Evolutionary conservation across 2,329 filamentous ascomycete genomes (phyloP).

Genomic region (Fusarium illudens): DNA sequence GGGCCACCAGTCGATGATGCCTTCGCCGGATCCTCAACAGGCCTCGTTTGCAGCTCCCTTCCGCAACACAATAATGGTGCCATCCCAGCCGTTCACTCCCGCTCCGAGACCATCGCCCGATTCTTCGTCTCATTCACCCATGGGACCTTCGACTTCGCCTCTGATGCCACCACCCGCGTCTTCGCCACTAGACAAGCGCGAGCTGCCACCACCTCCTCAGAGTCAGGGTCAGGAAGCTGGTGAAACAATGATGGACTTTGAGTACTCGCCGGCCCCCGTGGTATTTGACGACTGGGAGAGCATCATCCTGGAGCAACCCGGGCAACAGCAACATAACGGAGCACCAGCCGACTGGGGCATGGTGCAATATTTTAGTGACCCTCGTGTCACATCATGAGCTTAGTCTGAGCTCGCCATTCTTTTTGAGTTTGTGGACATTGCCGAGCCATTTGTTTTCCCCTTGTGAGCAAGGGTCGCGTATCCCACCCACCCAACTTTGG

Average conservation of each 20-base stretch:
- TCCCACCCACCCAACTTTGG: slow-evolving; percentile 12
- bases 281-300: slow-evolving; percentile 55
- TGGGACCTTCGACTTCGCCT: slow-evolving; percentile 46
- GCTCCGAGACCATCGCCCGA: slow-evolving; percentile 45
- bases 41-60: slow-evolving; percentile 44
- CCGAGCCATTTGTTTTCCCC: slow-evolving; percentile 26
- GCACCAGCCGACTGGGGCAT: slow-evolving; percentile 44
- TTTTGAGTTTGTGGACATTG: slow-evolving; percentile 31
- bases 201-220: slow-evolving; percentile 47
- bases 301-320: slow-evolving; percentile 47
- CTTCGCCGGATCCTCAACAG: slow-evolving; percentile 43
- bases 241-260: slow-evolving; percentile 54
- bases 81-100: slow-evolving; percentile 44
- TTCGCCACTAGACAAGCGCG: slow-evolving; percentile 48
- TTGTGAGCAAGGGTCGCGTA: slow-evolving; percentile 3
- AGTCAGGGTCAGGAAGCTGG: slow-evolving; percentile 31
- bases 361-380: slow-evolving; percentile 48
- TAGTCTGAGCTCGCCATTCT: slow-evolving; percentile 21
- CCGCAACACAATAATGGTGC: slow-evolving; percentile 46
- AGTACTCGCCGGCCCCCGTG: slow-evolving; percentile 51
- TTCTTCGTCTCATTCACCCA: slow-evolving; percentile 45
- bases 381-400: slow-evolving; percentile 44
- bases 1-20: slow-evolving; percentile 43
- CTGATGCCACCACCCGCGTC: slow-evolving; percentile 42
- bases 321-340: slow-evolving; percentile 39